Conservation (phyloP, 441 rosid species). For the Flueggea neowawraea region DNA sequence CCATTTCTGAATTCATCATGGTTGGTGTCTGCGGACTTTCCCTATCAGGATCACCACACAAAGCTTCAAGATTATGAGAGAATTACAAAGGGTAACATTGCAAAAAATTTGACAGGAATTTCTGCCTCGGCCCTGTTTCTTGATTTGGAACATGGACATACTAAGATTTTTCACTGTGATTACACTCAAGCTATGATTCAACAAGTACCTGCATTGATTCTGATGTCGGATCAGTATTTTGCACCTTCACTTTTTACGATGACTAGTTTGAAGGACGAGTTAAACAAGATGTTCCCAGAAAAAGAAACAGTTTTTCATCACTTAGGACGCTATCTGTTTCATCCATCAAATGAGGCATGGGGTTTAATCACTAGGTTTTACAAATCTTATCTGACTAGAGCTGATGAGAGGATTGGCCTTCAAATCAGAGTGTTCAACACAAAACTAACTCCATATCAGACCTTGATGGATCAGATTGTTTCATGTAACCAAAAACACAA, state of each 20-base stretch:
- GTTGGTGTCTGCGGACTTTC: conserved; percentile 54
- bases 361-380: conserved; percentile 44
- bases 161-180: no score
- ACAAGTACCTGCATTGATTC: no score
- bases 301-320: conserved; percentile 47
- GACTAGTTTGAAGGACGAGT: conserved; percentile 27
- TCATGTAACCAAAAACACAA: conserved; percentile 28
- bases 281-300: conserved; percentile 34
- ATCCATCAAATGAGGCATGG: conserved; percentile 52
- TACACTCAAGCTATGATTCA: no score
- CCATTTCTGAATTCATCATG: conserved; percentile 58
- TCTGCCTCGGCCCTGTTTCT: no score
- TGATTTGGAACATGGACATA: no score
- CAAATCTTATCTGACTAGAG: conserved; percentile 39
- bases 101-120: no score
- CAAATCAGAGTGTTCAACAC: conserved; percentile 43
- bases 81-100: no score
- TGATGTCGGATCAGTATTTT: no score
- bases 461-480: conserved; percentile 33
- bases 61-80: conserved; percentile 31
- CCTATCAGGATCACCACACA: conserved; percentile 28
- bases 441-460: background rate
- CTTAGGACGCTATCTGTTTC: conserved; percentile 47
- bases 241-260: conserved; percentile 31
- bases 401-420: conserved; percentile 43